phyloP scores from a whole-genome alignment of 2,329 filamentous ascomycete species.

The Penicillium sp. region DNA sequence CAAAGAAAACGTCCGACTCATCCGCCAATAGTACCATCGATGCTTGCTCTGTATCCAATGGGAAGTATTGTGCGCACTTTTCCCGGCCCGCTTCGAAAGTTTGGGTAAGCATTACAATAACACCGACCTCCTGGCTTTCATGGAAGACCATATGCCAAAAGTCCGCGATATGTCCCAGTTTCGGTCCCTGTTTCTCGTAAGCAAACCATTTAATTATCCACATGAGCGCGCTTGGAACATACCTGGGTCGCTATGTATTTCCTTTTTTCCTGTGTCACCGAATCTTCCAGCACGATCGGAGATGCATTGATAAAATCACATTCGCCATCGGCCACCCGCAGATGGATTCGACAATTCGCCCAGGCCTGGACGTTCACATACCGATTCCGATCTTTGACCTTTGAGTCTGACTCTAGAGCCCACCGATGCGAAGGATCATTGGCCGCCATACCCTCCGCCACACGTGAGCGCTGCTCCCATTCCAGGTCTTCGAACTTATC shows the following conservation, averaged over 20 bases:
- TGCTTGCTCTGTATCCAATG: constrained; percentile 55
- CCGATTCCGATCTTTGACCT: constrained; percentile 68
- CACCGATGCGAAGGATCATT: constrained; percentile 54
- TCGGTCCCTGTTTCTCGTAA: constrained; percentile 63
- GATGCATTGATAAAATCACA: constrained; percentile 84
- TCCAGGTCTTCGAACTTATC: constrained; percentile 62
- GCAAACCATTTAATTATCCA: not conserved
- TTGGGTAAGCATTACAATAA: constrained; percentile 93
- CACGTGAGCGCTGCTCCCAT: constrained; percentile 58
- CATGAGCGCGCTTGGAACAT: constrained; percentile 14
- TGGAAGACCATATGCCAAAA: constrained; percentile 96
- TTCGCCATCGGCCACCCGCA: constrained; percentile 71
- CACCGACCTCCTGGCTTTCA: constrained; percentile 69
- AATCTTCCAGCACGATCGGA: constrained; percentile 60
- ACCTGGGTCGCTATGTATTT: constrained; percentile 88
- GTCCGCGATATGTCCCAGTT: constrained; percentile 69
- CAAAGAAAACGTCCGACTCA: constrained; percentile 45
- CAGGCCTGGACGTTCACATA: constrained; percentile 90
- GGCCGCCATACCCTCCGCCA: constrained; percentile 47
- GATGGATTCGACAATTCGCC: constrained; percentile 77
- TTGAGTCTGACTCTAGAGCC: constrained; percentile 58
- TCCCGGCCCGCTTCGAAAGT: constrained; percentile 73
- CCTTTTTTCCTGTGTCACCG: constrained; percentile 45
- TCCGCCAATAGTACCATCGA: constrained; percentile 45
- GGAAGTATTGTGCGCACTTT: constrained; percentile 91